These are phyloP conservation scores for Cystobasidiaceae sp. DNA, from an alignment of 1,284 basidiomycete species.

Conservation along the genomic window DNA sequence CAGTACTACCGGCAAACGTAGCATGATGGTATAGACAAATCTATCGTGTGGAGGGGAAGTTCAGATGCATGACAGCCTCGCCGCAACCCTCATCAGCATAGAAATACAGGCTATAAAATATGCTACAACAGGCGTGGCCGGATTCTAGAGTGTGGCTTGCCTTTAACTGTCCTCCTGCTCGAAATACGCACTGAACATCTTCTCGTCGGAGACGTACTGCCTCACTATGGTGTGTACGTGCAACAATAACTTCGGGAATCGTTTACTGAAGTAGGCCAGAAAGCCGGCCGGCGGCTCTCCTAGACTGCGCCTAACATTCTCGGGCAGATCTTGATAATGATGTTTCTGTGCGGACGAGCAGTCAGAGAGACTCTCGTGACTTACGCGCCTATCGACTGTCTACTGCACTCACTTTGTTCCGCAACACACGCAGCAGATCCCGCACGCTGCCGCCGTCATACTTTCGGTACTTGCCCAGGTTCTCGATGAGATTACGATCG, in stretches of 20 bases:
- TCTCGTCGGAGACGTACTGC: constrained; percentile 41
- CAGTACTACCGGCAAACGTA: too few species aligned
- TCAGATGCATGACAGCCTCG: too few species aligned
- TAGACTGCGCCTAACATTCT: constrained; percentile 76
- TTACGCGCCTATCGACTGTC: not conserved
- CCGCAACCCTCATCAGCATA: too few species aligned
- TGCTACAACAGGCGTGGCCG: too few species aligned
- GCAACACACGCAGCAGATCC: constrained; percentile 81
- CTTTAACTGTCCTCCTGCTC: constrained; percentile 11
- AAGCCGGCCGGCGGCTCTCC: constrained; percentile 89
- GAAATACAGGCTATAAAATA: too few species aligned
- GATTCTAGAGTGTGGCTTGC: not conserved
- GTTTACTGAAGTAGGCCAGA: constrained; percentile 81
- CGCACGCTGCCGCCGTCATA: constrained; percentile 87
- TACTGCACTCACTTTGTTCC: constrained; percentile 74
- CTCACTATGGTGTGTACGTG: constrained; percentile 81
- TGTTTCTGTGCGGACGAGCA: constrained; percentile 66
- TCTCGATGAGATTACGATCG: constrained; percentile 85
- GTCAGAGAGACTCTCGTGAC: constrained; percentile 5
- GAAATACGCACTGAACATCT: constrained; percentile 41
- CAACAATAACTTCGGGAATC: constrained; percentile 85
- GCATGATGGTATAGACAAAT: too few species aligned
- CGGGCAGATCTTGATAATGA: constrained; percentile 93
- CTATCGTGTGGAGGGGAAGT: too few species aligned
- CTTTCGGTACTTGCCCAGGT: constrained; percentile 91